Evolutionary conservation across 305 asterid species (phyloP).

Genomic region (Rubia balearica): DNA sequence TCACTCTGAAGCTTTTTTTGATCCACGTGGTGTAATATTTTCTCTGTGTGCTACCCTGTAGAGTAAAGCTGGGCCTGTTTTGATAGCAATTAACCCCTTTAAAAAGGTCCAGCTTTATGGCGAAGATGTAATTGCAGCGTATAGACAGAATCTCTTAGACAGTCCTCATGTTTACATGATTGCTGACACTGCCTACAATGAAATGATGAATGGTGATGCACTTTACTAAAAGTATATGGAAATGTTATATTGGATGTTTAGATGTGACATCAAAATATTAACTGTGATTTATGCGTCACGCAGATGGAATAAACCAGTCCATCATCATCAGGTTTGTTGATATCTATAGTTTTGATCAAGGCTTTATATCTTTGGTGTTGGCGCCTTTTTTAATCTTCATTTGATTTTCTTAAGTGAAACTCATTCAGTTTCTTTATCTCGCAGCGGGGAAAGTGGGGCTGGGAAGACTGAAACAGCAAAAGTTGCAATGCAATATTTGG

Average conservation of each 20-base stretch:
- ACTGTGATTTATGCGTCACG: constrained; percentile 26
- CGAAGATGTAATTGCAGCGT: constrained; percentile 50
- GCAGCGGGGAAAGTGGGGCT: constrained; percentile 92
- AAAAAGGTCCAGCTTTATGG: constrained; percentile 64
- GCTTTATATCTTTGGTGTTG: background rate
- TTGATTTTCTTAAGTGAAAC: constrained; percentile 15
- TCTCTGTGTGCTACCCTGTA: constrained; percentile 26
- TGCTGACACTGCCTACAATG: constrained; percentile 62
- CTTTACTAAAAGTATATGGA: constrained; percentile 26
- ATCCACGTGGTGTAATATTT: background rate
- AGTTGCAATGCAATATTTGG: constrained; percentile 72
- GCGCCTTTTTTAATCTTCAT: background rate
- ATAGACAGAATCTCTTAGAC: constrained; percentile 56
- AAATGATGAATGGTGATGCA: constrained; percentile 72
- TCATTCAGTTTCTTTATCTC: constrained; percentile 22
- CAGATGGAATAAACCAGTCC: constrained; percentile 79
- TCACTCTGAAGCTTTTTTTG: background rate
- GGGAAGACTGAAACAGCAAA: constrained; percentile 98
- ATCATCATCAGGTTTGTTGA: constrained; percentile 76
- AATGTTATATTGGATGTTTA: background rate
- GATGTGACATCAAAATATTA: background rate
- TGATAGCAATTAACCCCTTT: constrained; percentile 83
- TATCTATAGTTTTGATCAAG: constrained; percentile 17
- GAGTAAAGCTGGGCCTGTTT: constrained; percentile 91
- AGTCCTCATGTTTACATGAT: constrained; percentile 85